These are phyloP conservation scores for Botrytis galanthina DNA, from an alignment of 2,329 filamentous ascomycete genomes.

Conservation along the genomic window DNA sequence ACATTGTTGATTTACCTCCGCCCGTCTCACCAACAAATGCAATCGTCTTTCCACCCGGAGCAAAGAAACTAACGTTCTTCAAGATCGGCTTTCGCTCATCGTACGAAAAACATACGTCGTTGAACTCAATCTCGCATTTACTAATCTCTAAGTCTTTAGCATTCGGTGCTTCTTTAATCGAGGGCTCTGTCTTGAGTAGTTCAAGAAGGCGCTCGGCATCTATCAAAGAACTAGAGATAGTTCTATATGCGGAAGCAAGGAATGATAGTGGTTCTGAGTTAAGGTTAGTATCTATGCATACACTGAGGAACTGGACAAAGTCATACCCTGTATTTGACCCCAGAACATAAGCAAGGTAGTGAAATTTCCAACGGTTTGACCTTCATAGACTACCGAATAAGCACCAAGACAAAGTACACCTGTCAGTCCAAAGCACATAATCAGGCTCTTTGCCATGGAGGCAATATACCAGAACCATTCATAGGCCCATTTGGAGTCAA, in stretches of 20 bases:
- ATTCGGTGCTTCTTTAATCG: slow-evolving; percentile 48
- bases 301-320: slow-evolving; percentile 23
- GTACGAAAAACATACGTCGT: slow-evolving; percentile 42
- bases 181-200: slow-evolving; percentile 57
- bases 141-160: slow-evolving; percentile 47
- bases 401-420: slow-evolving; percentile 39
- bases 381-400: slow-evolving; percentile 40
- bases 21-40: slow-evolving; percentile 49
- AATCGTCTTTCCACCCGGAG: slow-evolving; percentile 42
- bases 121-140: slow-evolving; percentile 39
- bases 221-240: slow-evolving; percentile 55
- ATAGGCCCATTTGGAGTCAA: slow-evolving; percentile 40
- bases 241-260: slow-evolving; percentile 45
- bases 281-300: slow-evolving; percentile 23
- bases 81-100: slow-evolving; percentile 37
- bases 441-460: slow-evolving; percentile 54
- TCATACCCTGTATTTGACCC: slow-evolving; percentile 47
- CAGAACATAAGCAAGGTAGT: slow-evolving; percentile 66
- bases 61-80: slow-evolving; percentile 39
- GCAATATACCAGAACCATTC: slow-evolving; percentile 40
- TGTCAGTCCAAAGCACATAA: slow-evolving; percentile 50
- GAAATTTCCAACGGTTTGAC: slow-evolving; percentile 56
- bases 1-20: slow-evolving; percentile 45
- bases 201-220: slow-evolving; percentile 61
- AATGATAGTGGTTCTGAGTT: slow-evolving; percentile 39